These are phyloP conservation scores for Tulasnella sp. DNA, from an alignment of 768 basidiomycete genomes.

Conservation along the genomic window DNA sequence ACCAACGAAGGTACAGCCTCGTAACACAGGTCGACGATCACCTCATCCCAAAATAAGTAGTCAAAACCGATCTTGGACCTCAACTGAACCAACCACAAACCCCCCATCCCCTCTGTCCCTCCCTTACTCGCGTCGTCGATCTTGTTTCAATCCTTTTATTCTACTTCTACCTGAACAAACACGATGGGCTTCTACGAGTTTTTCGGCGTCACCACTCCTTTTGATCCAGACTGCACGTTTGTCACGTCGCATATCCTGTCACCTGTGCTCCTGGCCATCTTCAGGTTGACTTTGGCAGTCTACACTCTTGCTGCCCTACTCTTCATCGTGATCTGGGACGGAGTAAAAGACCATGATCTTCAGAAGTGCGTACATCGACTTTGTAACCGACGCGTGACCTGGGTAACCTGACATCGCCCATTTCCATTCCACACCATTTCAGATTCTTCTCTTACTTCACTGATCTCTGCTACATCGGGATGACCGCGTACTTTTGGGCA, in stretches of 20 bases:
- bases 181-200: constrained; percentile 11
- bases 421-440: background rate
- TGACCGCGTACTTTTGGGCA: constrained; percentile 52
- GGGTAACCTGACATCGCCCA: background rate
- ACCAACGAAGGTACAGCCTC: background rate
- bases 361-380: constrained; percentile 23
- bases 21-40: background rate
- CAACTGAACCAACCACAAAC: background rate
- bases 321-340: constrained; percentile 30
- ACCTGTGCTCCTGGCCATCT: constrained; percentile 31
- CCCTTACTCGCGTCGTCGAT: background rate
- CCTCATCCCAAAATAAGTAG: background rate
- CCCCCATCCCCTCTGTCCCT: background rate
- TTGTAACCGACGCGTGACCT: background rate
- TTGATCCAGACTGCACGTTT: constrained; percentile 31
- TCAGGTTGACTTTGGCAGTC: constrained; percentile 39
- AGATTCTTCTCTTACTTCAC: constrained; percentile 61
- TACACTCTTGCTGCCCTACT: constrained; percentile 38
- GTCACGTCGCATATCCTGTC: constrained; percentile 43
- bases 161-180: background rate
- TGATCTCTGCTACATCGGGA: constrained; percentile 46
- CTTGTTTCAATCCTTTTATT: too few species aligned
- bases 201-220: constrained; percentile 31
- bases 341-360: constrained; percentile 23
- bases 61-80: background rate